phyloP scores from a whole-genome alignment of 2,329 filamentous ascomycete species.

The Alternaria tenuissima region DNA sequence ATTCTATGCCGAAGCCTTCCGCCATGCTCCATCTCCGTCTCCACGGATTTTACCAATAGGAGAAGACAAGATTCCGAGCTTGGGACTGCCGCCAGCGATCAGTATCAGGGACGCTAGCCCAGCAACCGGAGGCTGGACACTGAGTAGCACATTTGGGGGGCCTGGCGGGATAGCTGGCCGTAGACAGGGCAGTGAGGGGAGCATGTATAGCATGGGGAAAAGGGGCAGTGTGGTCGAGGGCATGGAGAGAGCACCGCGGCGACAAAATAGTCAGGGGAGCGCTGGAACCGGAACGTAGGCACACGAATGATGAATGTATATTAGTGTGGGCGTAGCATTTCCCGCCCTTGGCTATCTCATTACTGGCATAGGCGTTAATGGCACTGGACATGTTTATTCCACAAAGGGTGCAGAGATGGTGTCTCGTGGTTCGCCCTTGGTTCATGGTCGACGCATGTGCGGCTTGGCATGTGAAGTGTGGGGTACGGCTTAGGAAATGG shows the following conservation, averaged over 20 bases:
- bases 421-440: too few species aligned
- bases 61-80: constrained; percentile 53
- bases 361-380: not conserved
- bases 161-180: constrained; percentile 40
- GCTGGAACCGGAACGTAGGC: constrained; percentile 9
- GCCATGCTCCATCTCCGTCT: constrained; percentile 49
- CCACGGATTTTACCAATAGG: constrained; percentile 49
- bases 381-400: too few species aligned
- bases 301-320: not conserved
- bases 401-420: too few species aligned
- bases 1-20: constrained; percentile 55
- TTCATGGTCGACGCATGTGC: not conserved
- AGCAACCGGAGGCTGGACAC: constrained; percentile 35
- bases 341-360: not conserved
- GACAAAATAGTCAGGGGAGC: constrained; percentile 36
- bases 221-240: constrained; percentile 33
- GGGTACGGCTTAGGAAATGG: not conserved
- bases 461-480: not conserved
- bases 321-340: too few species aligned
- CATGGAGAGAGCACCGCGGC: constrained; percentile 28
- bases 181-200: constrained; percentile 42
- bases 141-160: constrained; percentile 28
- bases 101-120: constrained; percentile 47
- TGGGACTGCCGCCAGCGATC: constrained; percentile 54
- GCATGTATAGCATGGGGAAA: constrained; percentile 30